These are phyloP conservation scores for Gremmenia infestans DNA, from an alignment of 2,329 filamentous ascomycete species.

Conservation along the genomic window DNA sequence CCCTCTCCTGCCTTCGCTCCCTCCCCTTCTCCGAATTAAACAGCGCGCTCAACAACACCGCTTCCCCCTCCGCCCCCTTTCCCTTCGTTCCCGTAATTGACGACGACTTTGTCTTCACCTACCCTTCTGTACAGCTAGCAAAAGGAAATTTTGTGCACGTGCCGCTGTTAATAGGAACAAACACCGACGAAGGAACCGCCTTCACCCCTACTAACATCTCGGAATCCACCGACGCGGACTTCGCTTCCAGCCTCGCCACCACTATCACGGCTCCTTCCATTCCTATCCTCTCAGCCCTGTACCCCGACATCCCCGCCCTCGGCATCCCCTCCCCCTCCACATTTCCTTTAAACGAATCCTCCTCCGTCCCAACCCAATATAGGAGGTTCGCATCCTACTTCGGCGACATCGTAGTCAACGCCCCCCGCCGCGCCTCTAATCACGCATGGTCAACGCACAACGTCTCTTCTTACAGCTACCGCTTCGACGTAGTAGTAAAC, in stretches of 20 bases:
- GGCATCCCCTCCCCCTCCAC: conserved; percentile 39
- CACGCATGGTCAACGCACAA: conserved; percentile 10
- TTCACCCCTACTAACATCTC: conserved; percentile 31
- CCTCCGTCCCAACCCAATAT: conserved; percentile 18
- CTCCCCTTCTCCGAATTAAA: conserved; percentile 26
- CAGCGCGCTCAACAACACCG: conserved; percentile 26
- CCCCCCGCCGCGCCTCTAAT: conserved; percentile 7
- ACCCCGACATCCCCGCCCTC: conserved; percentile 45
- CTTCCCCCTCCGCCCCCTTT: conserved; percentile 31
- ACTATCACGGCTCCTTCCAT: background rate
- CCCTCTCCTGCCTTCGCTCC: conserved; percentile 27
- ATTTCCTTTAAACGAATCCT: conserved; percentile 10
- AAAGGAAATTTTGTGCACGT: conserved; percentile 34
- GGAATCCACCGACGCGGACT: conserved; percentile 25
- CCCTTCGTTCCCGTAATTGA: conserved; percentile 32
- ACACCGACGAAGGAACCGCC: conserved; percentile 35
- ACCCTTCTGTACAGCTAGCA: conserved; percentile 48
- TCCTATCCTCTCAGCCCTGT: conserved; percentile 38
- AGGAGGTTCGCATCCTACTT: conserved; percentile 11
- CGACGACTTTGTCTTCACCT: conserved; percentile 38
- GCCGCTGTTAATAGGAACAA: conserved; percentile 41
- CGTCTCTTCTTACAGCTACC: conserved; percentile 34
- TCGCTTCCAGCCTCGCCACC: background rate
- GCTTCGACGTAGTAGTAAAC: conserved; percentile 39
- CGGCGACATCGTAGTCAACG: conserved; percentile 13